phyloP scores from a whole-genome alignment of 176 grass and related monocot genomes.

The Olyra latifolia region DNA sequence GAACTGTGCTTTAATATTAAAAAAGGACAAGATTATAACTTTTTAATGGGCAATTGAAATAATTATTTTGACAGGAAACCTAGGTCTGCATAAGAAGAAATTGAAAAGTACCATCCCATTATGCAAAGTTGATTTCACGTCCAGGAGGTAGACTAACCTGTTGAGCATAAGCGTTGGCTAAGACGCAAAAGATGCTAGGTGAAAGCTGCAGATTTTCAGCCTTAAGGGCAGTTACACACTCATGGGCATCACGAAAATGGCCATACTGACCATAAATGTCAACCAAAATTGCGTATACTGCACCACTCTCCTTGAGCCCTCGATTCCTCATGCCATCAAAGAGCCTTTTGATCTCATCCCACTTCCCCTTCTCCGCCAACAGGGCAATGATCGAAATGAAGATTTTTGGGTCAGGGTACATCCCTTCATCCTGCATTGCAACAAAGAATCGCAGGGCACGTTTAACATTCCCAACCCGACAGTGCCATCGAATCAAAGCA shows the following conservation, averaged over 20 bases:
- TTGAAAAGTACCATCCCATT: neutral
- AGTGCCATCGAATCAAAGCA: constrained; percentile 71
- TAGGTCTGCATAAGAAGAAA: neutral
- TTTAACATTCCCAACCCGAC: constrained; percentile 61
- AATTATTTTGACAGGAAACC: too few relatives aligned
- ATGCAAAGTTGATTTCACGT: neutral
- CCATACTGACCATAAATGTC: constrained; percentile 95
- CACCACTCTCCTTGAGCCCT: constrained; percentile 65
- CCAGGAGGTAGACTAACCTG: constrained; percentile 42
- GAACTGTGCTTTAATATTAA: neutral
- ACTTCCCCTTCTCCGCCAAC: constrained; percentile 86
- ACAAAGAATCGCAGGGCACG: constrained; percentile 61
- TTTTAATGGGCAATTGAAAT: neutral
- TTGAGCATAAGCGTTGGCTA: constrained; percentile 78
- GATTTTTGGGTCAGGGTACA: constrained; percentile 80
- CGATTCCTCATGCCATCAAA: constrained; percentile 69
- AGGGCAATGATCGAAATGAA: constrained; percentile 60
- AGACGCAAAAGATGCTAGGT: constrained; percentile 66
- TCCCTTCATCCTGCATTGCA: constrained; percentile 73
- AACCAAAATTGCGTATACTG: constrained; percentile 72
- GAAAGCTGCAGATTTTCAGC: constrained; percentile 59
- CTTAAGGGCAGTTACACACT: constrained; percentile 80
- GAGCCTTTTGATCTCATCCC: constrained; percentile 70
- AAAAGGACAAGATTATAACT: neutral
- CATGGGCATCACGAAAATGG: constrained; percentile 50